Evolutionary conservation across 805 yeast species (phyloP), one percentile per base, ranked within the genome.

Genomic region (Hanseniaspora thailandica): DNA sequence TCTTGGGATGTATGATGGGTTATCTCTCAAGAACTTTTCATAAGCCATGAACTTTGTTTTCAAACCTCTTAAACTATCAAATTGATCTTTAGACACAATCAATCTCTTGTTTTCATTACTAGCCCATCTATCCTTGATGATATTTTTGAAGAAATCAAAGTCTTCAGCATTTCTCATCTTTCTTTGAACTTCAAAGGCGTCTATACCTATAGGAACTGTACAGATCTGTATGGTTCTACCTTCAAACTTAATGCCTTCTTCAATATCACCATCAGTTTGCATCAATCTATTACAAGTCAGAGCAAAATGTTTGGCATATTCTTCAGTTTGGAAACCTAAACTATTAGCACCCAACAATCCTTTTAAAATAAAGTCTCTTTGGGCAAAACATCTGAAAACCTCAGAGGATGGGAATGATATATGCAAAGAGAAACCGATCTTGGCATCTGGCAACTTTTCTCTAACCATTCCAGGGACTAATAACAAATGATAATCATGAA

Each of bases 351-450:
- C 97, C 30, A 93, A 70, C 69, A 90, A 74, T 20, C 98, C 98
- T 56, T 76, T 74, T 15, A 93, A 70, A 13, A 93, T 73, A 12
- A 76, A 76, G 47, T 78, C 80, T 61, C 98, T 76, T 61, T 87
- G 93, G 1, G 97, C 96, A 57, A 90, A 76, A 61, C 97, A 89
- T 58, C 97, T 75, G 69, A 89, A 93, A 2, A 90, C 96, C 66
- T 90, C 98, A 55, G 90, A 81, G 3, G 96, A 85, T 8, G 98
- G 98, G 71, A 90, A 90, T 1, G 97, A 84, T 13, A 90, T 86
- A 62, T 93, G 98, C 55, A 93, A 71, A 67, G 88, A 93, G 60
- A 89, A 84, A 0, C 96, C 97, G 59, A 93, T 88, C 57, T 83
- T 80, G 1, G 95, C 97, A 55, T 78, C 66, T 4, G 97, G 96